Base-by-base conservation (phyloP, 75 land plant genomes). In the Cupressus sempervirens region DNA sequence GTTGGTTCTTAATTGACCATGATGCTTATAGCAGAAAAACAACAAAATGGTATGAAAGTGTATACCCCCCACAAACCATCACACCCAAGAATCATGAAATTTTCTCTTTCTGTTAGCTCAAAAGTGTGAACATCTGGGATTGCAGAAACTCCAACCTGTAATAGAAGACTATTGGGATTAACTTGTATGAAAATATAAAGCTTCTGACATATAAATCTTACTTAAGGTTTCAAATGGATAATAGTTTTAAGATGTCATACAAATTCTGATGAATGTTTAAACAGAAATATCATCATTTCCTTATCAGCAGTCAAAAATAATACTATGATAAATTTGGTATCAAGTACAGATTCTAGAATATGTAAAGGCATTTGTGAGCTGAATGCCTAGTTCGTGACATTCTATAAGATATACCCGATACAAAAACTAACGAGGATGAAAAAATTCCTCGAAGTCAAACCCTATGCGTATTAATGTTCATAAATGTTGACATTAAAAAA, bases 31-130 rank as follows among this genome's bases (percentile, higher is more conserved):
- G 0, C 0, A 80, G 45, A 29, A 53, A 53, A 82, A 35, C 36
- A 82, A 54, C 3, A 45, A 79, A 79, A 45, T 36, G 41, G 56
- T 20, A 83, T 56, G 15, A 58, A 53, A 18, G 53, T 45, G 65
- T 76, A 84, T 93, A 95, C 95, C 93, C 96, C 95, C 96, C 96
- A 95, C 32, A 95, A 89, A 16, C 96, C 95, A 92, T 95, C 96
- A 89, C 96, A 95, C 43, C 96, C 96, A 67, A 95, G 95, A 85
- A 95, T 92, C 41, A 95, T 93, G 75, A 95, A 95, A 14, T 91
- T 88, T 76, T 95, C 96, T 77, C 85, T 91, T 23, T 91, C 91
- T 30, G 96, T 89, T 23, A 95, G 87, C 82, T 93, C 95, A 93
- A 93, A 95, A 20, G 93, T 91, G 85, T 91, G 93, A 72, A 95